A percentile compares a stretch with the other conserved stretches of the same genome.
phyloP scores from a whole-genome alignment of 2,329 filamentous ascomycete species.

The Talaromyces sp. region DNA sequence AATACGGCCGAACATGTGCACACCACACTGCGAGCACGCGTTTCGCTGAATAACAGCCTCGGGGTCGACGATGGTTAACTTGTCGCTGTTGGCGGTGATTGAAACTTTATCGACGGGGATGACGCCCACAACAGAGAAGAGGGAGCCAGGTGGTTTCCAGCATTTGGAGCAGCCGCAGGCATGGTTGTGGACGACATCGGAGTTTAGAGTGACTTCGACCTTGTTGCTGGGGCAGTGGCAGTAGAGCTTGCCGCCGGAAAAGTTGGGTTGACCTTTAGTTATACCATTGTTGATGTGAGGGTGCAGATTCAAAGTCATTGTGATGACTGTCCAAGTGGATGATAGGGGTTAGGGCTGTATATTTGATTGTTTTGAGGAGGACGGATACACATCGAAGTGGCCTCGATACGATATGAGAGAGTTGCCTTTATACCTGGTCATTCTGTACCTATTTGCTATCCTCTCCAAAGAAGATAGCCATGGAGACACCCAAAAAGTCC shows the following conservation, averaged over 20 bases:
- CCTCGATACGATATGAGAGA: not conserved
- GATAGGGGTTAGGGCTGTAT: not conserved
- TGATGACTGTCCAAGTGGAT: not conserved
- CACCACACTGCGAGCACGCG: constrained; percentile 59
- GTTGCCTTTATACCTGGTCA: not conserved
- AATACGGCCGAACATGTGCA: constrained; percentile 63
- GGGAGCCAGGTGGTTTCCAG: constrained; percentile 63
- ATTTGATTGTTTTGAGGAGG: not conserved
- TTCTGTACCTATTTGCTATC: not conserved
- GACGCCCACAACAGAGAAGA: constrained; percentile 64
- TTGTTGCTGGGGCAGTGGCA: constrained; percentile 57
- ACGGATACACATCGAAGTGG: not conserved
- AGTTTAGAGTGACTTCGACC: constrained; percentile 55
- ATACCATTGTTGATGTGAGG: constrained; percentile 62
- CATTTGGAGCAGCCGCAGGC: constrained; percentile 69
- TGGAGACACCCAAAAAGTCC: not conserved
- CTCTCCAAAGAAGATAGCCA: not conserved
- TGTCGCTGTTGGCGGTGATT: constrained; percentile 57
- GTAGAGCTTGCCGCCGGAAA: constrained; percentile 58
- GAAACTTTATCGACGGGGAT: constrained; percentile 53
- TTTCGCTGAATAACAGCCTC: constrained; percentile 58
- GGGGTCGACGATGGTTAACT: constrained; percentile 56
- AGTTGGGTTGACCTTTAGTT: constrained; percentile 52
- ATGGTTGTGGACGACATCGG: constrained; percentile 65
- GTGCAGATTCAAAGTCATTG: constrained; percentile 44